phyloP scores from a whole-genome alignment of 441 rosid genomes.

The Populus hybrid region DNA sequence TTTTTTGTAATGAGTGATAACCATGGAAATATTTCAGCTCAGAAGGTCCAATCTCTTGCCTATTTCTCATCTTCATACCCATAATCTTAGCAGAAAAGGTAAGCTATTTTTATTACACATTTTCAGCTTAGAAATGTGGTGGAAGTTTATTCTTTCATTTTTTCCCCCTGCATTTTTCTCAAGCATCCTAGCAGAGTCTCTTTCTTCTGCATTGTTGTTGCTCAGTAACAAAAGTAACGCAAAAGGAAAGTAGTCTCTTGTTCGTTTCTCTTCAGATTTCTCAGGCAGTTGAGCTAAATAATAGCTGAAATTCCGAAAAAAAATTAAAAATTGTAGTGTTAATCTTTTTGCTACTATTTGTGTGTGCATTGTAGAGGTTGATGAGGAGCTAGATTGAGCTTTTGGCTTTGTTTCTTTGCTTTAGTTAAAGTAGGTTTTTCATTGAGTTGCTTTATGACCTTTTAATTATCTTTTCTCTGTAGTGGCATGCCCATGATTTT shows the following conservation, averaged over 20 bases:
- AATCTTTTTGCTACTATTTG: not conserved
- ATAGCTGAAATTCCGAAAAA: not conserved
- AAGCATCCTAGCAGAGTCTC: slow-evolving; percentile 3
- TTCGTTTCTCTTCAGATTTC: not conserved
- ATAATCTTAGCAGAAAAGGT: slow-evolving; percentile 40
- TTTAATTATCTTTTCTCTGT: slow-evolving; percentile 12
- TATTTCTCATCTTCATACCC: slow-evolving; percentile 23
- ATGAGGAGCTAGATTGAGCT: not conserved
- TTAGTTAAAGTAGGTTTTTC: slow-evolving; percentile 36
- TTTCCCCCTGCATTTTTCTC: not conserved
- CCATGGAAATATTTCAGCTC: slow-evolving; percentile 49
- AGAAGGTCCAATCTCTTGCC: slow-evolving; percentile 27
- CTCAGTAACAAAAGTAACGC: not conserved
- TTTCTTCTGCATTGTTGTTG: not conserved
- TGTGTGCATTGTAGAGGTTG: too few species aligned
- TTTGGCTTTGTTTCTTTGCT: slow-evolving; percentile 28
- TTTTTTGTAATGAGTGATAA: slow-evolving; percentile 27
- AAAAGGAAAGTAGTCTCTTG: not conserved
- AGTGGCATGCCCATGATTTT: slow-evolving; percentile 47
- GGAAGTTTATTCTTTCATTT: not conserved
- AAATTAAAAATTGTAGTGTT: too few species aligned
- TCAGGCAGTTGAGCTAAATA: not conserved
- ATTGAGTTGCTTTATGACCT: slow-evolving; percentile 33
- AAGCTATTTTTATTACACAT: not conserved
- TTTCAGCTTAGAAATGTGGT: not conserved